A percentile compares a stretch with the other conserved stretches of the same genome.
Evolutionary conservation across 805 yeast species (phyloP).

Genomic region (Ascoidea asiatica): DNA sequence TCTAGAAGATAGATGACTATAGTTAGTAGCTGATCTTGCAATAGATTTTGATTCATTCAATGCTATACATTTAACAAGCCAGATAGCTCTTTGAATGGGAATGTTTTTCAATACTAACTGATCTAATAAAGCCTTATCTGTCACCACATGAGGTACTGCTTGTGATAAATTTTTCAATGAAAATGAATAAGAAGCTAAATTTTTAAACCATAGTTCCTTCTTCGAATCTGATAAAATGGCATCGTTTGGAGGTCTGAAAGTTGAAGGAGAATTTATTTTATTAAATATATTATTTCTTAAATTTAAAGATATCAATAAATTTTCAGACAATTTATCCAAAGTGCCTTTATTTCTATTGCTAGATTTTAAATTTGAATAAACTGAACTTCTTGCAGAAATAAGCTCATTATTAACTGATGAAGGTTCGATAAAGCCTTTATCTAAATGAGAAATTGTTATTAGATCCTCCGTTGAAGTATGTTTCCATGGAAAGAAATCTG

Average conservation of each 20-base stretch:
- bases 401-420: conserved; percentile 55
- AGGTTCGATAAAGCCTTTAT: conserved; percentile 58
- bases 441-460: conserved; percentile 40
- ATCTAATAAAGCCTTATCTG: conserved; percentile 61
- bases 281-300: conserved; percentile 27
- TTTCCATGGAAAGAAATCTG: conserved; percentile 65
- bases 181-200: conserved; percentile 52
- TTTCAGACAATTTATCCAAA: conserved; percentile 33
- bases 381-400: conserved; percentile 50
- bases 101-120: conserved; percentile 53
- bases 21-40: conserved; percentile 29
- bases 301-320: conserved; percentile 34
- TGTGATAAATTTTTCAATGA: conserved; percentile 59
- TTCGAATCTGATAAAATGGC: conserved; percentile 84
- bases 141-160: conserved; percentile 82
- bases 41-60: conserved; percentile 59
- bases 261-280: conserved; percentile 31
- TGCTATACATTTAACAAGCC: conserved; percentile 84
- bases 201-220: conserved; percentile 74
- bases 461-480: conserved; percentile 42
- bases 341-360: conserved; percentile 12
- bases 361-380: conserved; percentile 21
- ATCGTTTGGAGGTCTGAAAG: conserved; percentile 73
- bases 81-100: conserved; percentile 72
- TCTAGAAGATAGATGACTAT: conserved; percentile 1